These are phyloP conservation scores for Berkeleyomyces rouxiae DNA, from an alignment of 2,329 filamentous ascomycete species.

Conservation along the genomic window DNA sequence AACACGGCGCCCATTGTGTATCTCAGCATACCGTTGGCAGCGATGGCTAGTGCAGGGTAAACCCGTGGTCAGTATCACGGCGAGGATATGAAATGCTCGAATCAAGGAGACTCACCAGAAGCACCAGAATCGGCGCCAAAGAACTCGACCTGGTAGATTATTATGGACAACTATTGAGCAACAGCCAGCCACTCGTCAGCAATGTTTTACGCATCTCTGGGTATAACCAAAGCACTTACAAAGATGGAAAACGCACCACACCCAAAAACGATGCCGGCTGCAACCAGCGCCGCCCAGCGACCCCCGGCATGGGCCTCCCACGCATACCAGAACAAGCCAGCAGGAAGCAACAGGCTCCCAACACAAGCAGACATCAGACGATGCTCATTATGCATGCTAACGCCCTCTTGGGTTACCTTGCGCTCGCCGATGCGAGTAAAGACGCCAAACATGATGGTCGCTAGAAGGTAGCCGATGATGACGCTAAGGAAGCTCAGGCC, in stretches of 20 bases:
- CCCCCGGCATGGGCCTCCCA: slow-evolving; percentile 33
- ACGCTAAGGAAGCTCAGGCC: slow-evolving; percentile 31
- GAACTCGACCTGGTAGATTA: slow-evolving; percentile 16
- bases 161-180: slow-evolving; percentile 10
- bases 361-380: slow-evolving; percentile 42
- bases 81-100: not conserved
- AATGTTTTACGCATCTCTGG: not conserved
- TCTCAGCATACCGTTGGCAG: slow-evolving; percentile 40
- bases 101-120: slow-evolving; percentile 11
- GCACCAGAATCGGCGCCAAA: slow-evolving; percentile 15
- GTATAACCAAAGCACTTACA: slow-evolving; percentile 20
- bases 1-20: slow-evolving; percentile 41
- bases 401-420: slow-evolving; percentile 27
- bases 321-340: slow-evolving; percentile 42
- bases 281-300: slow-evolving; percentile 33
- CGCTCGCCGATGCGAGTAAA: slow-evolving; percentile 25
- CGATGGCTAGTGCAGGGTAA: slow-evolving; percentile 39
- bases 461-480: slow-evolving; percentile 29
- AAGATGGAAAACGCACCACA: slow-evolving; percentile 46
- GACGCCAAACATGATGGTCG: slow-evolving; percentile 15
- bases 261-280: slow-evolving; percentile 38
- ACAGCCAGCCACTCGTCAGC: not conserved
- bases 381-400: slow-evolving; percentile 32
- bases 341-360: slow-evolving; percentile 34
- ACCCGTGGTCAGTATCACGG: slow-evolving; percentile 25